A percentile compares a stretch with the other conserved stretches of the same genome.
Conservation (phyloP, 73 alveolate genomes). For the Blepharisma japonicum region DNA sequence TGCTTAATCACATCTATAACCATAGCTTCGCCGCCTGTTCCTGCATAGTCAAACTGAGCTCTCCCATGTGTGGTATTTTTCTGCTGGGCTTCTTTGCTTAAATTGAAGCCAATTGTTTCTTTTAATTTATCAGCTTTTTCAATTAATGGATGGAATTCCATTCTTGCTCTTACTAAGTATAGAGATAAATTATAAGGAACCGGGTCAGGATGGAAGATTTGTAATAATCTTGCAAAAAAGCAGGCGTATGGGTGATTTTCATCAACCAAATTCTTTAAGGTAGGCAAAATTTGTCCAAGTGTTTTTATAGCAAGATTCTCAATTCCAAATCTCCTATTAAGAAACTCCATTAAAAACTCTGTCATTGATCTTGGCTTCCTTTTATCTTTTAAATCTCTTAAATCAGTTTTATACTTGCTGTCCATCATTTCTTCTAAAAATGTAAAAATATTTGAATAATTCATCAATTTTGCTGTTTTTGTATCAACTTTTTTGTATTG, state of each 20-base stretch:
- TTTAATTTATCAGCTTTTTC: not conserved
- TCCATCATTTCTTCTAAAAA: constrained; percentile 25
- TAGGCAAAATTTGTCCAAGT: not conserved
- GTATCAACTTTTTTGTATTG: not conserved
- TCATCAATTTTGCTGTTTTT: not conserved
- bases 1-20: not conserved
- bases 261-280: not conserved
- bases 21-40: not conserved
- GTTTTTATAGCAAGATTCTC: not conserved
- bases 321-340: constrained; percentile 11
- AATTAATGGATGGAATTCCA: not conserved
- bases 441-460: not conserved
- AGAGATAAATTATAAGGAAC: not conserved
- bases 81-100: not conserved
- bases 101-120: not conserved
- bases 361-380: constrained; percentile 19
- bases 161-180: not conserved
- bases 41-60: no score
- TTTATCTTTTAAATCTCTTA: constrained; percentile 4
- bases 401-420: not conserved
- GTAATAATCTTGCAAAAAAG: constrained; percentile 12
- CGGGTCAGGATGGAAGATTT: not conserved
- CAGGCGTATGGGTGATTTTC: not conserved
- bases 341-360: constrained; percentile 17
- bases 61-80: no score